Evolutionary conservation across 208 protist genomes (phyloP).

Genomic region (Naegleria lovaniensis): DNA sequence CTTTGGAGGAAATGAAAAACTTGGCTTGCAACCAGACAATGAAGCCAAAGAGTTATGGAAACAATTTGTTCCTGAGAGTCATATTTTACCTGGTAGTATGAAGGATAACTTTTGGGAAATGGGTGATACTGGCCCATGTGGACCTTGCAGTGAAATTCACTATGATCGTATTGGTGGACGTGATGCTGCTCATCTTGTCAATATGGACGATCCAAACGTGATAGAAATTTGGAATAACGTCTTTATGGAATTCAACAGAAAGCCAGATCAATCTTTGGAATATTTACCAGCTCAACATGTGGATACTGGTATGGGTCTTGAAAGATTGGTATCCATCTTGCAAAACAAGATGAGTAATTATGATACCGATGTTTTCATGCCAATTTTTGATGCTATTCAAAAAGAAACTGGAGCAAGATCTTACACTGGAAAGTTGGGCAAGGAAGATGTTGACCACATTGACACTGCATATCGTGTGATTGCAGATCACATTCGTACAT

Average conservation of each 20-base stretch:
- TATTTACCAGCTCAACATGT: slow-evolving; percentile 84
- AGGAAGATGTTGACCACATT: slow-evolving; percentile 66
- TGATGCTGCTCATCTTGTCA: slow-evolving; percentile 89
- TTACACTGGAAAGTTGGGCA: slow-evolving; percentile 69
- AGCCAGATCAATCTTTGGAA: slow-evolving; percentile 68
- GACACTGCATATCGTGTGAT: slow-evolving; percentile 95
- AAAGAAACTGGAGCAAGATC: slow-evolving; percentile 71
- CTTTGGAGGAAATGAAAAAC: slow-evolving; percentile 85
- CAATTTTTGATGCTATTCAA: slow-evolving; percentile 93
- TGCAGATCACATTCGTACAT: slow-evolving; percentile 98
- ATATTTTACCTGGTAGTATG: slow-evolving; percentile 77
- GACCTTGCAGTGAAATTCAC: slow-evolving; percentile 96
- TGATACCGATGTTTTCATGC: slow-evolving; percentile 95
- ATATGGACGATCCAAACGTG: slow-evolving; percentile 96
- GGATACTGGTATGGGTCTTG: slow-evolving; percentile 97
- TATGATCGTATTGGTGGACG: slow-evolving; percentile 94
- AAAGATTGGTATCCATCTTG: slow-evolving; percentile 91
- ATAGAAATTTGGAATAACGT: slow-evolving; percentile 99
- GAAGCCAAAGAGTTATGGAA: slow-evolving; percentile 85
- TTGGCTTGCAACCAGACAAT: slow-evolving; percentile 73
- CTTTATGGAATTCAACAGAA: slow-evolving; percentile 97
- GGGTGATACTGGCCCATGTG: slow-evolving; percentile 95
- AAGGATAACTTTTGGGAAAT: slow-evolving; percentile 99
- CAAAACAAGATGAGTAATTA: slow-evolving; percentile 95
- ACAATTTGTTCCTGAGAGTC: slow-evolving; percentile 73